These are phyloP conservation scores for Adansonia gregorii DNA, from an alignment of 441 rosid genomes.

Conservation along the genomic window DNA sequence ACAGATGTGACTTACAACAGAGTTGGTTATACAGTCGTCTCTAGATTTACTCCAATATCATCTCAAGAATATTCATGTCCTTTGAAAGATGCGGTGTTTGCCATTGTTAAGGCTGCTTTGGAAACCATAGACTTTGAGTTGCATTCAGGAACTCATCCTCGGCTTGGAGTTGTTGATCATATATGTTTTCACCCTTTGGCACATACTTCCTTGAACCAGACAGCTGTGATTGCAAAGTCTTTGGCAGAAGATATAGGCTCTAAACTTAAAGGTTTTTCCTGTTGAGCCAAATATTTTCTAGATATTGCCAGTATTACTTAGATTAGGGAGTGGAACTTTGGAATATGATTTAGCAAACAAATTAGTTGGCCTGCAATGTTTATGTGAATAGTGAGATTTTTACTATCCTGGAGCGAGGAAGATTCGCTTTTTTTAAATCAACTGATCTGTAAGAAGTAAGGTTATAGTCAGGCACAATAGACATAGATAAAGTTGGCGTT, in stretches of 20 bases:
- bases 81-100: conserved; percentile 53
- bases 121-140: conserved; percentile 59
- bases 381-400: background rate
- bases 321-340: background rate
- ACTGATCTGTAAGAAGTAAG: background rate
- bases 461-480: background rate
- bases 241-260: conserved; percentile 72
- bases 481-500: background rate
- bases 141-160: conserved; percentile 83
- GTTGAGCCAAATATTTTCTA: conserved; percentile 8
- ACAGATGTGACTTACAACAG: conserved; percentile 74
- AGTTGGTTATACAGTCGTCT: conserved; percentile 83
- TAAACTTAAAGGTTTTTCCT: conserved; percentile 58
- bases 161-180: conserved; percentile 93
- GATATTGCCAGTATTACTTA: background rate
- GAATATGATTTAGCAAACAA: background rate
- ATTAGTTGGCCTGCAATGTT: background rate
- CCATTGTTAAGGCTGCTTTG: conserved; percentile 83
- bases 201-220: conserved; percentile 59
- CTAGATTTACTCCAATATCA: conserved; percentile 44
- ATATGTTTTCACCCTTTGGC: conserved; percentile 85
- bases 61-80: conserved; percentile 41
- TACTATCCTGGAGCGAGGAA: background rate
- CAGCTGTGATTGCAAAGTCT: conserved; percentile 62
- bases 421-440: background rate